These are phyloP conservation scores for Physcomitrellopsis africana DNA, from an alignment of 225 moss, liverwort and hornwort genomes.

Conservation along the genomic window DNA sequence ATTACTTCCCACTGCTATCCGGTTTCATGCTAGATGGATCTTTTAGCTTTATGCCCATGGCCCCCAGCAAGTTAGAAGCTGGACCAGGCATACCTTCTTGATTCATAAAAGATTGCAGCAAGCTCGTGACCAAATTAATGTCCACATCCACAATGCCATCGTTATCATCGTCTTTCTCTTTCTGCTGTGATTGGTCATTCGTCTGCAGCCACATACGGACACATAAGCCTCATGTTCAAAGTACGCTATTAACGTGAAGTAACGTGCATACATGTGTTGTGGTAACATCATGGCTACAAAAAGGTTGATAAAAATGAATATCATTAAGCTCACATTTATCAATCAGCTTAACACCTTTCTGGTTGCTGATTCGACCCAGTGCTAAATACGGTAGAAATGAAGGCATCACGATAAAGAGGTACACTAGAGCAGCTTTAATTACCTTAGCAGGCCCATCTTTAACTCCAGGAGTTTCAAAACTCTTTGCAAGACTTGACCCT, in stretches of 20 bases:
- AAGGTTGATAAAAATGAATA: neutral
- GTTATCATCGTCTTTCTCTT: conserved; percentile 36
- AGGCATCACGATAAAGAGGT: conserved; percentile 5
- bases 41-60: conserved; percentile 78
- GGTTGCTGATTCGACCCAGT: neutral
- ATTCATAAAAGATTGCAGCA: conserved; percentile 83
- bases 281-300: neutral
- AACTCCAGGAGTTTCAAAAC: conserved; percentile 59
- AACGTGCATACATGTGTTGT: neutral
- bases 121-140: conserved; percentile 84
- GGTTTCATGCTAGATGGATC: conserved; percentile 57
- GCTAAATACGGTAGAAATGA: neutral
- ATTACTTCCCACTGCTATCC: conserved; percentile 45
- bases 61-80: conserved; percentile 91
- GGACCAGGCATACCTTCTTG: conserved; percentile 99
- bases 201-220: conserved; percentile 28
- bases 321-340: neutral
- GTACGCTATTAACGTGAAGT: neutral
- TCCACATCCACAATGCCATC: conserved; percentile 79
- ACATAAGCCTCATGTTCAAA: neutral
- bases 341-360: neutral
- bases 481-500: conserved; percentile 73
- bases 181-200: conserved; percentile 23
- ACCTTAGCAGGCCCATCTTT: conserved; percentile 47
- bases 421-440: conserved; percentile 9